Evolutionary conservation across 2,329 filamentous ascomycete genomes (phyloP), one percentile per base, ranked within the genome.

Genomic region (Alternaria sp.): DNA sequence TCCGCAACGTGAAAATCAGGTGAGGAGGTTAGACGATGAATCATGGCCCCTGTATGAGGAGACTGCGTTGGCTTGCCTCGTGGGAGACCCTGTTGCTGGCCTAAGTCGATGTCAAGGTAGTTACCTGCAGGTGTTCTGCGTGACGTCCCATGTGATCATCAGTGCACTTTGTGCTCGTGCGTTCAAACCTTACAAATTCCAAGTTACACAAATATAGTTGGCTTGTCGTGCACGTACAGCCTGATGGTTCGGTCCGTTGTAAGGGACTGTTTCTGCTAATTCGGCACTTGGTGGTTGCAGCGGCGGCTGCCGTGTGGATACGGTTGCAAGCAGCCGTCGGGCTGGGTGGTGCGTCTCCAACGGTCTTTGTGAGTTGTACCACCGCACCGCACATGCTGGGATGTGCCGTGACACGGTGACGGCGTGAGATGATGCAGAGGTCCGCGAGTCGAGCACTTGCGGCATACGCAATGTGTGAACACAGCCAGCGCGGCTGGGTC

Each of bases 281-380:
- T 7, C 33, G 23, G 47, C 55, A 57, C 25, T 58, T 58, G 11
- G 41, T 45, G 43, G 57, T 37, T 58, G 28, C 23, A 58, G 49
- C 54, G 55, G 50, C 55, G 44, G 41, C 50, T 25, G 44, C 41
- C 28, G 47, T 33, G 43, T 54, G 47, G 14, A 20, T 54, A 49
- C 60, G 54, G 60, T 58, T 62, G 28, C 55, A 62, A 47, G 47
- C 41, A 56, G 43, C 60, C 55, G 60, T 41, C 21, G 54, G 54
- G 37, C 9, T 26, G 46, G 46, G 59, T 58, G 37, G 41, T 50
- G 56, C 50, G 23, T 26, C 50, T 55, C 11, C 56, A 45, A 55
- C 7, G 33, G 53, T 21, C 37, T 46, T 45, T 63, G 18, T 60
- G 28, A 37, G 18, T 46, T 20, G 44, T 60, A 44, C 43, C 37